phyloP scores from a whole-genome alignment of 805 yeast species.

The Spathaspora sp. region DNA sequence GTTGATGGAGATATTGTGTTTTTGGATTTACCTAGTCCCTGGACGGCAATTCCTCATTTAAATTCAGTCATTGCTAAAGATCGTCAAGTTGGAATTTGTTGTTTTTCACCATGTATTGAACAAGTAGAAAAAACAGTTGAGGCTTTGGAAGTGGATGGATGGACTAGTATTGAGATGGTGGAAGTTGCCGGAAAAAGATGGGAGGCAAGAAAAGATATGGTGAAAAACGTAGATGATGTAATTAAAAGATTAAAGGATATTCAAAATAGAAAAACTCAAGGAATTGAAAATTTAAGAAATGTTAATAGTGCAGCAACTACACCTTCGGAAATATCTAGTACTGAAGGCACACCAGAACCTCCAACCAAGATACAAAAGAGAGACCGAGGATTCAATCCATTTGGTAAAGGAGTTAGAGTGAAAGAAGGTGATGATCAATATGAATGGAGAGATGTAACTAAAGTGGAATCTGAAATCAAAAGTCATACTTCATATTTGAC shows the following conservation, averaged over 20 bases:
- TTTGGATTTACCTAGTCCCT: conserved; percentile 92
- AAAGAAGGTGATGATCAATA: conserved; percentile 82
- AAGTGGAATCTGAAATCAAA: conserved; percentile 79
- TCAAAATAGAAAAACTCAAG: conserved; percentile 61
- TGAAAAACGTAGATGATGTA: conserved; percentile 72
- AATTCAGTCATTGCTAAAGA: conserved; percentile 51
- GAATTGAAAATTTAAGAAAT: conserved; percentile 52
- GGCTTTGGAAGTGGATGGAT: conserved; percentile 69
- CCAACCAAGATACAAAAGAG: conserved; percentile 31
- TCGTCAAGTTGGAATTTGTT: conserved; percentile 70
- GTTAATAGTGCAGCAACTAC: conserved; percentile 21
- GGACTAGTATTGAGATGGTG: conserved; percentile 88
- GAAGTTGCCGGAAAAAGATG: conserved; percentile 81
- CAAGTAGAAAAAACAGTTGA: conserved; percentile 88
- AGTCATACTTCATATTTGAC: conserved; percentile 93
- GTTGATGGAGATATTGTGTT: conserved; percentile 74
- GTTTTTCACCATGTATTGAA: conserved; percentile 97
- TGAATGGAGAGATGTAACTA: conserved; percentile 82
- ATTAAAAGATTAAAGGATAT: conserved; percentile 77
- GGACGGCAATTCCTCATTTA: conserved; percentile 88
- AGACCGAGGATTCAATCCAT: conserved; percentile 74
- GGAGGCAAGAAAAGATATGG: conserved; percentile 91
- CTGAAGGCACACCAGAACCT: conserved; percentile 10
- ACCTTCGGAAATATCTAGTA: conserved; percentile 16
- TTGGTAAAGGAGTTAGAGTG: conserved; percentile 84